Percentiles rank a stretch among this genome's conserved stretches.
phyloP scores from a whole-genome alignment of 257 asterid species.

The Nicotiana otophora region DNA sequence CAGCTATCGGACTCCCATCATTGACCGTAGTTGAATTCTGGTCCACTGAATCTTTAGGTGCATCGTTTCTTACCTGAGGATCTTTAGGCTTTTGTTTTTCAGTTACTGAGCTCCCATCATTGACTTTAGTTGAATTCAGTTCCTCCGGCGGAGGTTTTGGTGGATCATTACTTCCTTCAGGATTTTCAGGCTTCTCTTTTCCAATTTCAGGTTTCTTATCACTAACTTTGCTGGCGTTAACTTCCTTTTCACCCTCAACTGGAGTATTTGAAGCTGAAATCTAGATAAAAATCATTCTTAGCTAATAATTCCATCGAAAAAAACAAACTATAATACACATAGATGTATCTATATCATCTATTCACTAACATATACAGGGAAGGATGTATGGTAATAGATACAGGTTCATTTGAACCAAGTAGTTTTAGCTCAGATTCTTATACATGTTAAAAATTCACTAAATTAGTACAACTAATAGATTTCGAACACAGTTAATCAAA shows the following conservation, averaged over 20 bases:
- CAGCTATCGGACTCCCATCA: constrained; percentile 20
- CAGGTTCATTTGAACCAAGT: no score
- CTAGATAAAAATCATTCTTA: constrained; percentile 29
- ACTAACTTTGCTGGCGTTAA: constrained; percentile 11
- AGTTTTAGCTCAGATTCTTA: no score
- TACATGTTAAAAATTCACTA: no score
- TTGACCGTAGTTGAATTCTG: constrained; percentile 11
- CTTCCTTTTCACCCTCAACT: constrained; percentile 15
- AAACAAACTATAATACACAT: background rate
- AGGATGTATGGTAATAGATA: no score
- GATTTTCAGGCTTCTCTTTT: constrained; percentile 17
- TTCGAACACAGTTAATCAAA: no score
- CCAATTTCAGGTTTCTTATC: constrained; percentile 22
- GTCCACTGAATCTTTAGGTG: background rate
- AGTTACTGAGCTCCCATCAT: background rate
- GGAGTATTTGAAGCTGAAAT: constrained; percentile 34
- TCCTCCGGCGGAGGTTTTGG: constrained; percentile 25
- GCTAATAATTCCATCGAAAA: background rate
- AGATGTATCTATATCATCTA: background rate
- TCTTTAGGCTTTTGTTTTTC: background rate
- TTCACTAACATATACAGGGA: background rate
- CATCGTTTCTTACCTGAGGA: background rate
- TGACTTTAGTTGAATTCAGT: background rate
- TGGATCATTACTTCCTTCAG: constrained; percentile 19
- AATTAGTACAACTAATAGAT: no score